Percentiles rank a stretch among this genome's conserved stretches.
Conservation (phyloP, 179 eudicot genomes). For the Corrigiola litoralis region DNA sequence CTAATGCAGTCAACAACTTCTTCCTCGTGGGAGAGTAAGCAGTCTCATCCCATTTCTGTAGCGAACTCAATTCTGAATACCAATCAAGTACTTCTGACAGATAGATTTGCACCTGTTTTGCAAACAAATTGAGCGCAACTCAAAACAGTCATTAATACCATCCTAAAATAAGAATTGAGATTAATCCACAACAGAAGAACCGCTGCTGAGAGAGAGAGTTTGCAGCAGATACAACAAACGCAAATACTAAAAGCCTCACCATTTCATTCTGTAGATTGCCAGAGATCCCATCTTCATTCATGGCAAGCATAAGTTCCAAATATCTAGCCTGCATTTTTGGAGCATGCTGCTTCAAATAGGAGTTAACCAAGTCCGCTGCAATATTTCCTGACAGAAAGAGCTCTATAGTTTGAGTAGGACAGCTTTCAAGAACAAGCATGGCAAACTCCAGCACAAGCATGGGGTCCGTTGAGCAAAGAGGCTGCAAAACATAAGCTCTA, state of each 20-base stretch:
- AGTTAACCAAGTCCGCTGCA: slow-evolving; percentile 90
- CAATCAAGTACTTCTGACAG: slow-evolving; percentile 97
- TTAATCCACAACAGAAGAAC: background rate
- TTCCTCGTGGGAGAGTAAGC: slow-evolving; percentile 75
- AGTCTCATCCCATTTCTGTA: slow-evolving; percentile 85
- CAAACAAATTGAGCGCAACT: slow-evolving; percentile 2
- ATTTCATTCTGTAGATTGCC: slow-evolving; percentile 95
- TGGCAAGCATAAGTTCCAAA: slow-evolving; percentile 84
- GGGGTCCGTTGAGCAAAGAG: slow-evolving; percentile 86
- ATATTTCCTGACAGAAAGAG: slow-evolving; percentile 93
- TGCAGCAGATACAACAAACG: slow-evolving; percentile 10
- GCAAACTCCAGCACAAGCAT: slow-evolving; percentile 95
- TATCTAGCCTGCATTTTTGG: slow-evolving; percentile 94
- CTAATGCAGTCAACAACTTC: slow-evolving; percentile 83
- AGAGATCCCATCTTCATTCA: slow-evolving; percentile 87
- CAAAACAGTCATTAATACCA: background rate
- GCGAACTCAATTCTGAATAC: slow-evolving; percentile 65
- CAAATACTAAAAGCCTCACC: slow-evolving; percentile 39
- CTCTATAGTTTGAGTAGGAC: slow-evolving; percentile 86
- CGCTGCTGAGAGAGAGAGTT: background rate
- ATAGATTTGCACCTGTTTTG: slow-evolving; percentile 78
- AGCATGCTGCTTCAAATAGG: slow-evolving; percentile 93
- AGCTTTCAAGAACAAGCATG: slow-evolving; percentile 86
- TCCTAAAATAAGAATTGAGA: background rate
- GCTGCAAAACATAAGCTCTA: slow-evolving; percentile 57